Base-by-base conservation (phyloP, 2,329 filamentous ascomycete species). In the Didymella keratinophila region DNA sequence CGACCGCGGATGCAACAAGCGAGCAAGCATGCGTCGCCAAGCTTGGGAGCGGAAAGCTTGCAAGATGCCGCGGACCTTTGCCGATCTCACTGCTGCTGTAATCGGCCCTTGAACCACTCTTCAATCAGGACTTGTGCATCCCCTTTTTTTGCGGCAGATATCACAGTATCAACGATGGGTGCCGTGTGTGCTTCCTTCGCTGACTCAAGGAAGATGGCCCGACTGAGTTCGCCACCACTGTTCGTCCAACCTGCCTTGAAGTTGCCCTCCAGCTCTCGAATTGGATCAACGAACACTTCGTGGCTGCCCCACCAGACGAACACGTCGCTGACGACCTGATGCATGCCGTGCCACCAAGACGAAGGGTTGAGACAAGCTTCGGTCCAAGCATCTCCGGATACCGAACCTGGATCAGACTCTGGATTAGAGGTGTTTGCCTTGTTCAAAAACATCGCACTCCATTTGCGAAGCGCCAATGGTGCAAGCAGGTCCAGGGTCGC, bases 81-180 rank as follows among this genome's bases (percentile, higher is more conserved):
- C 50, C 34, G 36, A 60, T 36, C 39, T 60, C 53, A 57, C 27
- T 27, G 44, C 27, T 27, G 44, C 25, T 61, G 36, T 36, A 62
- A 45, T 43, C 54, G 57, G n/a, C 50, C 46, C 37, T 56, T 60
- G 23, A 58, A 59, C 64, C 62, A 63, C 21, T 46, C 42, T 46
- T 67, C 60, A 42, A 65, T 65, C n/a, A 41, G 58, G 21, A 50
- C 23, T 36, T 66, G 64, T 9, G 50, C 46, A 4, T 41, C 43
- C 21, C 60, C 53, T 27, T 63, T 65, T 23, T 20, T 36, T 30
- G 28, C 41, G 14, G 57, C 36, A 7, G 52, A 50, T 2, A 48
- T 54, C 65, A 68, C 64, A 18, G 61, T 49, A 14, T 66, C 64
- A 16, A 64, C 34, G 8, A 71, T 66, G 2, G 65, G 67, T 28